A percentile compares a stretch with the other conserved stretches of the same genome.
Conservation (phyloP, 176 grass and related monocot genomes). For the Pontederia paniculata region DNA sequence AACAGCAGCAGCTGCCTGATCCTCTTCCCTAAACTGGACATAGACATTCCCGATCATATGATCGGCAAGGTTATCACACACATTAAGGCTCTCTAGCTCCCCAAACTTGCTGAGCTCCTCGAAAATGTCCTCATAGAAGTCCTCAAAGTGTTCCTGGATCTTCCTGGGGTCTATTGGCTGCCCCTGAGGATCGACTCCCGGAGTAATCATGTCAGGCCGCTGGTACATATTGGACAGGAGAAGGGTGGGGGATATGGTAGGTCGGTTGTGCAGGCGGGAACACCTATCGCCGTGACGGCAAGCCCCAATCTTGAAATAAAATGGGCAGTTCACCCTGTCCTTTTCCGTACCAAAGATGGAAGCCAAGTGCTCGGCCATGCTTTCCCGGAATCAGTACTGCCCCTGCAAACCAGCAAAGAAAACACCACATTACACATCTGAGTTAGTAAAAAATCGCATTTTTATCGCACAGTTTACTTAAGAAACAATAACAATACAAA, state of each 20-base stretch:
- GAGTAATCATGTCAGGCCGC: slow-evolving; percentile 18
- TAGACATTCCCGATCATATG: slow-evolving; percentile 24
- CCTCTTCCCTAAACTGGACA: slow-evolving; percentile 17
- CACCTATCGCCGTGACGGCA: slow-evolving; percentile 19
- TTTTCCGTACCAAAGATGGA: slow-evolving; percentile 24
- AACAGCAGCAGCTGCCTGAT: slow-evolving; percentile 13
- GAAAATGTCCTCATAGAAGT: slow-evolving; percentile 25
- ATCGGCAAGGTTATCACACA: slow-evolving; percentile 19
- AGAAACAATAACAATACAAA: too few relatives aligned
- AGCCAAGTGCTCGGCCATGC: slow-evolving; percentile 25
- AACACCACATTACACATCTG: too few relatives aligned
- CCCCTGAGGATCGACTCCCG: slow-evolving; percentile 12
- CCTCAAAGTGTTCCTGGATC: slow-evolving; percentile 19
- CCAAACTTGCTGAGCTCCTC: slow-evolving; percentile 21
- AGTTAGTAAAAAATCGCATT: too few relatives aligned
- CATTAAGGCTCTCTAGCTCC: slow-evolving; percentile 19
- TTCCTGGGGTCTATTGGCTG: slow-evolving; percentile 13
- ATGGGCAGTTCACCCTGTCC: slow-evolving; percentile 22
- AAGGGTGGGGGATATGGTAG: slow-evolving; percentile 15
- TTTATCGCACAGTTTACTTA: too few relatives aligned
- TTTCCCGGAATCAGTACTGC: too few relatives aligned
- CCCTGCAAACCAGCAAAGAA: too few relatives aligned
- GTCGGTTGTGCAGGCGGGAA: slow-evolving; percentile 21
- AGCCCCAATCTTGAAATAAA: slow-evolving; percentile 23
- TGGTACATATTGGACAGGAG: slow-evolving; percentile 25